phyloP scores from a whole-genome alignment of 805 yeast species.

The Pichia nanzhaoensis region DNA sequence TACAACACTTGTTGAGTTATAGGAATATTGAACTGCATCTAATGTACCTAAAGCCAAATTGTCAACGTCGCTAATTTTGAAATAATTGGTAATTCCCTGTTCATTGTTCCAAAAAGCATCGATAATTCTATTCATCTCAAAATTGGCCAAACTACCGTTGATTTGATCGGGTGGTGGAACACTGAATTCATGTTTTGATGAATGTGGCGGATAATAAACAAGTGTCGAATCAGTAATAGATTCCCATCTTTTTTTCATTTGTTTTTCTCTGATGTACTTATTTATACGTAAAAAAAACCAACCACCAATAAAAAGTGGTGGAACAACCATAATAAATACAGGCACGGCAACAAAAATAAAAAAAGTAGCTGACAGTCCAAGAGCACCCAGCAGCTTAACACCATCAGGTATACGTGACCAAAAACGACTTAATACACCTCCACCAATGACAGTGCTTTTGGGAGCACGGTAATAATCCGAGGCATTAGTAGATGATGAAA shows the following conservation, averaged over 20 bases:
- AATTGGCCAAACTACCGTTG: slow-evolving; percentile 26
- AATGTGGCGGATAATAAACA: slow-evolving; percentile 18
- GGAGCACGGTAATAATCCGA: slow-evolving; percentile 20
- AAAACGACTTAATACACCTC: slow-evolving; percentile 12
- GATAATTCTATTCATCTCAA: slow-evolving; percentile 25
- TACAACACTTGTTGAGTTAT: slow-evolving; percentile 18
- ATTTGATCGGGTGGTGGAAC: slow-evolving; percentile 25
- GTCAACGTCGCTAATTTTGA: slow-evolving; percentile 18
- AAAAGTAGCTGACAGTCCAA: slow-evolving; percentile 24
- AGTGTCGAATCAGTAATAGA: slow-evolving; percentile 22
- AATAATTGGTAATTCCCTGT: slow-evolving; percentile 23
- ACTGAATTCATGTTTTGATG: slow-evolving; percentile 7
- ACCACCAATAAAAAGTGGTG: slow-evolving; percentile 28
- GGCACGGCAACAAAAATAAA: slow-evolving; percentile 30
- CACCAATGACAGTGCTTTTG: slow-evolving; percentile 15
- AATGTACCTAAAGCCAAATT: slow-evolving; percentile 26
- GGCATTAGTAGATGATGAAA: background rate
- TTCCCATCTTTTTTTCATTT: slow-evolving; percentile 21
- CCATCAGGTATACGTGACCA: slow-evolving; percentile 26
- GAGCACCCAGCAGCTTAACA: slow-evolving; percentile 21
- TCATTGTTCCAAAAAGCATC: slow-evolving; percentile 30
- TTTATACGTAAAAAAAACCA: slow-evolving; percentile 15
- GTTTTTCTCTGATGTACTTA: slow-evolving; percentile 9
- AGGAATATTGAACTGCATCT: slow-evolving; percentile 24
- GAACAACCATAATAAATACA: slow-evolving; percentile 25